A percentile compares a stretch with the other conserved stretches of the same genome.
Evolutionary conservation across 495 filamentous ascomycete species (phyloP).

Genomic region (Xylaria longipes): DNA sequence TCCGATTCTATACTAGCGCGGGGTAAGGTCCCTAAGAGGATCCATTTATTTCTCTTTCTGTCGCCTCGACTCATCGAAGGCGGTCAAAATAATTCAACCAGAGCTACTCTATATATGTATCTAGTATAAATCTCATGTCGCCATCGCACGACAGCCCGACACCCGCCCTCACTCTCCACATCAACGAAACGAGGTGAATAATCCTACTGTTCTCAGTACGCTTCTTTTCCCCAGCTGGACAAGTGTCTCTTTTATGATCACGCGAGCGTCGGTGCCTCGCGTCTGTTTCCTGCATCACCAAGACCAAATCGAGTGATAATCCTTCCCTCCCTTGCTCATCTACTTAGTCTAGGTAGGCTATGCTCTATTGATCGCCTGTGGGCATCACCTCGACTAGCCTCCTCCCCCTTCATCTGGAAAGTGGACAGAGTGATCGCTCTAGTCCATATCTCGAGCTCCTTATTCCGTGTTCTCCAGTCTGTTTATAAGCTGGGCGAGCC

Average conservation of each 20-base stretch:
- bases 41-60: neutral
- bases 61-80: neutral
- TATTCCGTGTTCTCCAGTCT: neutral
- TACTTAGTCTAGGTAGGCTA: neutral
- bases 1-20: constrained; percentile 18
- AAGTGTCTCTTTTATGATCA: constrained; percentile 12
- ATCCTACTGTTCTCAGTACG: no score
- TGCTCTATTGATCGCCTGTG: neutral
- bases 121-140: constrained; percentile 24
- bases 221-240: constrained; percentile 5
- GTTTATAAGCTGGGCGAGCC: constrained; percentile 22
- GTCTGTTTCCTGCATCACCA: neutral
- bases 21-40: neutral
- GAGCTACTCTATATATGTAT: constrained; percentile 1
- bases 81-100: constrained; percentile 17
- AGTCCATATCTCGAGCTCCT: neutral
- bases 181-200: constrained; percentile 17
- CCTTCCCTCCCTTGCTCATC: constrained; percentile 3
- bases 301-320: constrained; percentile 2
- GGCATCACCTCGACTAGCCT: neutral
- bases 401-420: constrained; percentile 5
- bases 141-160: constrained; percentile 33
- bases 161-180: constrained; percentile 21
- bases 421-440: neutral
- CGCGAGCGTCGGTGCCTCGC: neutral